Evolutionary conservation across 2,329 filamentous ascomycete species (phyloP).

Genomic region (Scedosporium minutisporum): DNA sequence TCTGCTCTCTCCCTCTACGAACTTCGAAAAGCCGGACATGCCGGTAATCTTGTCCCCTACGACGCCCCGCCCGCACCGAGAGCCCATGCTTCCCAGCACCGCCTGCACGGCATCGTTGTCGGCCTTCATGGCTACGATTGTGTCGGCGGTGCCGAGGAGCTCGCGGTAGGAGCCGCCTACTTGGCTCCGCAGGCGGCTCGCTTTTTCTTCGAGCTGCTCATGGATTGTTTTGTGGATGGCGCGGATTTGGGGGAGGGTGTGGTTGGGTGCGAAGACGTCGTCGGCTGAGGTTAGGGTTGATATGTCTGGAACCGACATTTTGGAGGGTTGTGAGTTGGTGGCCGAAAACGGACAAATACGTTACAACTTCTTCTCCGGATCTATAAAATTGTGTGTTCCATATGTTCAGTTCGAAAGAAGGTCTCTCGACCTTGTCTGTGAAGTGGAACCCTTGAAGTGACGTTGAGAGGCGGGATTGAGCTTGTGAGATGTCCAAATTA

Average conservation of each 20-base stretch:
- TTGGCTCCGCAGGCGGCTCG: constrained; percentile 50
- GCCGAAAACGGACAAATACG: background rate
- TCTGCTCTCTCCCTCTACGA: constrained; percentile 14
- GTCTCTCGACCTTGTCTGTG: background rate
- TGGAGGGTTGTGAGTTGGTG: background rate
- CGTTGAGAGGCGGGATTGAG: background rate
- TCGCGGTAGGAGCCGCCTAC: constrained; percentile 71
- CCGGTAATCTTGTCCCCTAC: constrained; percentile 57
- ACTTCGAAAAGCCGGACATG: constrained; percentile 36
- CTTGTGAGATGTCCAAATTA: background rate
- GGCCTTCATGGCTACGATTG: constrained; percentile 80
- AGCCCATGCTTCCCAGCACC: constrained; percentile 62
- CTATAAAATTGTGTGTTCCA: background rate
- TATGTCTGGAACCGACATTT: constrained; percentile 11
- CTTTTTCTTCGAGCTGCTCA: constrained; percentile 51
- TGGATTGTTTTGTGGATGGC: constrained; percentile 52
- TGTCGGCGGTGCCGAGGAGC: constrained; percentile 82
- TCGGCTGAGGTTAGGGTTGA: constrained; percentile 34
- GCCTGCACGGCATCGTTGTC: constrained; percentile 68
- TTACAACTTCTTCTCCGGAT: background rate
- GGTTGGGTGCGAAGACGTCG: constrained; percentile 43
- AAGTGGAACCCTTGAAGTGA: background rate
- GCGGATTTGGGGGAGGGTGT: constrained; percentile 55
- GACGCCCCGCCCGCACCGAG: constrained; percentile 63
- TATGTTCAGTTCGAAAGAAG: background rate